A percentile compares a stretch with the other conserved stretches of the same genome.
phyloP scores from a whole-genome alignment of 176 grass and related monocot genomes.

The Hyparrhenia diplandra region DNA sequence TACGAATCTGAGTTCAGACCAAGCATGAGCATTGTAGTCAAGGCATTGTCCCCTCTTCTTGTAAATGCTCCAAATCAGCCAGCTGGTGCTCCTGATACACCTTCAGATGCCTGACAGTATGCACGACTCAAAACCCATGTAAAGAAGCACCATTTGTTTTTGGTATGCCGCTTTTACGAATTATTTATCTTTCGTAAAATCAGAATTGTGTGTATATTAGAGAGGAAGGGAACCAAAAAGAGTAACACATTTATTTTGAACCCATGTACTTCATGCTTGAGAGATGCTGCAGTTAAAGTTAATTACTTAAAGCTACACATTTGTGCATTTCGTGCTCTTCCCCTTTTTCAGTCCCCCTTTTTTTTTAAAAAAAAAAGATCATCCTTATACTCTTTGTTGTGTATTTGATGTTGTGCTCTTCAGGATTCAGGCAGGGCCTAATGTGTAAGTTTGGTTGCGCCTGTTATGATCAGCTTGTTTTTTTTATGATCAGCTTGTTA shows the following conservation, averaged over 20 bases:
- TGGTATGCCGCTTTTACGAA: background rate
- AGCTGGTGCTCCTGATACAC: constrained; percentile 12
- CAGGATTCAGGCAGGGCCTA: background rate
- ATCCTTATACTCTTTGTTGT: background rate
- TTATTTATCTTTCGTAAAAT: background rate
- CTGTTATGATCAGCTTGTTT: background rate
- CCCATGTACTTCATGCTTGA: background rate
- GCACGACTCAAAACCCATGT: constrained; percentile 14
- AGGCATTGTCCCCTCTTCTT: constrained; percentile 71
- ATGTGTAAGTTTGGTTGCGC: background rate
- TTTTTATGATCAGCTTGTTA: constrained; percentile 3
- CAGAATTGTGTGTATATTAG: background rate
- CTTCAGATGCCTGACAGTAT: constrained; percentile 41
- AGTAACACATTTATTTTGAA: background rate
- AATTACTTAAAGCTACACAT: background rate
- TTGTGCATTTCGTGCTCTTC: background rate
- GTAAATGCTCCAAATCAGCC: constrained; percentile 36
- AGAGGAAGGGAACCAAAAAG: background rate
- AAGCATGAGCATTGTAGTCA: constrained; percentile 86
- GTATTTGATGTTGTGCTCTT: background rate
- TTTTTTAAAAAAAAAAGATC: no score
- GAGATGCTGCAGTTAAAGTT: background rate
- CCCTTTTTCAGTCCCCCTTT: background rate
- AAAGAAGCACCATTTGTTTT: constrained; percentile 25
- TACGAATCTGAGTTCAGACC: constrained; percentile 81